These are phyloP conservation scores for Oryza meyeriana DNA, from an alignment of 176 grass and related monocot genomes.

Conservation along the genomic window DNA sequence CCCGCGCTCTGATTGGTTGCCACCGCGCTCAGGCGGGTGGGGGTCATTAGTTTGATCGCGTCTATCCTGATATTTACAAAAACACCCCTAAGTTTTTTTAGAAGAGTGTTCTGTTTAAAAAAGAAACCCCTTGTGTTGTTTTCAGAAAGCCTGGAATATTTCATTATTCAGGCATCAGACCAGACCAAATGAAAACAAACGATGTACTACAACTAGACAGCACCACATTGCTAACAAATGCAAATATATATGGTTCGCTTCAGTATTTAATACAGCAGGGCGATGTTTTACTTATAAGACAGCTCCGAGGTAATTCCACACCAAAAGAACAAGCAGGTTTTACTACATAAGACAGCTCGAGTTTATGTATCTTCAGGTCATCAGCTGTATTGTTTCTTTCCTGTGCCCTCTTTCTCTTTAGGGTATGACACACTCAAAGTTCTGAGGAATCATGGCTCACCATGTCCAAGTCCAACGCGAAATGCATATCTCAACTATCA, in stretches of 20 bases:
- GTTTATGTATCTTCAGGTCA: neutral
- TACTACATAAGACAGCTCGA: neutral
- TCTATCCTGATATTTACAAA: too few relatives aligned
- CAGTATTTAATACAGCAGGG: constrained; percentile 23
- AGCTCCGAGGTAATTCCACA: neutral
- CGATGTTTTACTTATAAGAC: too few relatives aligned
- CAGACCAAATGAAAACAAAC: neutral
- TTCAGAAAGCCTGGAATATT: too few relatives aligned
- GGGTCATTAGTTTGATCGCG: too few relatives aligned
- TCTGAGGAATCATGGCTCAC: neutral
- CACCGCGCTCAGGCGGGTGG: too few relatives aligned
- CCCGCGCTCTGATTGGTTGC: constrained; percentile 20
- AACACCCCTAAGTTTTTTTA: too few relatives aligned
- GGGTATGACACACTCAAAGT: neutral
- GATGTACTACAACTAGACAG: neutral
- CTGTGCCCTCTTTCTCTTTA: neutral
- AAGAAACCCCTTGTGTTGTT: too few relatives aligned
- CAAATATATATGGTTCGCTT: neutral
- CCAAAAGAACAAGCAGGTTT: neutral
- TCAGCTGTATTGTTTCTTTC: neutral
- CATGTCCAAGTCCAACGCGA: neutral
- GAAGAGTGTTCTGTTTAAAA: too few relatives aligned
- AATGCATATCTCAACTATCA: neutral
- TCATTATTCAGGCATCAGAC: neutral
- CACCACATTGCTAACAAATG: neutral